Conservation (phyloP, 805 yeast genomes). For the Candida incommunis region DNA sequence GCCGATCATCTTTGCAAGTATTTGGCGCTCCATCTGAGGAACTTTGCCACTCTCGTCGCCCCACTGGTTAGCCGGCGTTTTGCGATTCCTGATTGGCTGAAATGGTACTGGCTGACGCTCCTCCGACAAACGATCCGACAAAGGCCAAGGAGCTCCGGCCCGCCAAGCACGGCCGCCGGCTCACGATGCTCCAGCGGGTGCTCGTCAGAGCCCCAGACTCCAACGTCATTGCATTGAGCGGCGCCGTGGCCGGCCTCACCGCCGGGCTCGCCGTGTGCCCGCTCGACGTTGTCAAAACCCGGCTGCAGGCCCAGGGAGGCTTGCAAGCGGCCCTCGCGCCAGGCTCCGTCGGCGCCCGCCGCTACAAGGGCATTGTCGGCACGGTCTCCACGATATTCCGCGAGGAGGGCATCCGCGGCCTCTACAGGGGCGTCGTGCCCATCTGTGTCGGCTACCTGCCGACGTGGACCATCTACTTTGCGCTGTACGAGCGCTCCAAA, state of each 20-base stretch:
- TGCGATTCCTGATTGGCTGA: too few species aligned
- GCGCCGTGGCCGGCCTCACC: conserved; percentile 86
- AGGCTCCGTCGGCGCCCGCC: conserved; percentile 2
- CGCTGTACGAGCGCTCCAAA: conserved; percentile 75
- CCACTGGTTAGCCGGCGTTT: too few species aligned
- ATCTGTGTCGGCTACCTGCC: conserved; percentile 89
- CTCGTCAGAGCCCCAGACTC: conserved; percentile 8
- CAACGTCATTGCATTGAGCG: conserved; percentile 59
- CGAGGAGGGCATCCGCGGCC: conserved; percentile 73
- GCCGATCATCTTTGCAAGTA: too few species aligned
- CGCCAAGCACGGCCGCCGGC: conserved; percentile 1
- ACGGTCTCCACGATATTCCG: conserved; percentile 50
- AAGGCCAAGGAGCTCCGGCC: too few species aligned
- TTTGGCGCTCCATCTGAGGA: too few species aligned
- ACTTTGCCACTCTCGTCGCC: too few species aligned
- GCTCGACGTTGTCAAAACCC: conserved; percentile 85
- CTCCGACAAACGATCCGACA: too few species aligned
- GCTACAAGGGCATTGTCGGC: conserved; percentile 22
- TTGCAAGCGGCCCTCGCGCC: conserved; percentile 11
- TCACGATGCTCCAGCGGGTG: not conserved
- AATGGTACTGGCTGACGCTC: too few species aligned
- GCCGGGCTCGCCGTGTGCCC: conserved; percentile 91
- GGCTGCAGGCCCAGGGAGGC: conserved; percentile 83
- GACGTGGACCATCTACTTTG: conserved; percentile 93
- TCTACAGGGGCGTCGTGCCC: conserved; percentile 87